Percentiles rank a stretch among this genome's conserved stretches.
Conservation (phyloP, 306 rosid genomes). For the Ormosia semicastrata region DNA sequence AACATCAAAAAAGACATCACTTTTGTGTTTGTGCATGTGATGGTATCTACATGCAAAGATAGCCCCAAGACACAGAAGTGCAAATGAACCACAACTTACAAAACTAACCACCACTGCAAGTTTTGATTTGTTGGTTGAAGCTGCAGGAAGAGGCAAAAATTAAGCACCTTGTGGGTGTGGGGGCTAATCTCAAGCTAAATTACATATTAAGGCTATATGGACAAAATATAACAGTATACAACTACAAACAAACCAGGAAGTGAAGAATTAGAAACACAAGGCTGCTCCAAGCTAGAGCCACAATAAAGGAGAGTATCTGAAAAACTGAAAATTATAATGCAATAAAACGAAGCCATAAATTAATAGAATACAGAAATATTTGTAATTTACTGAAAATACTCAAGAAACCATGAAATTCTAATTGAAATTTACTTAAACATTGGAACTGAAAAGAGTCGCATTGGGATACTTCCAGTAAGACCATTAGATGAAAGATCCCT, state of each 20-base stretch:
- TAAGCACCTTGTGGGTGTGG: no score
- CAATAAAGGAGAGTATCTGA: slow-evolving; percentile 69
- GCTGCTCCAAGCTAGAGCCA: slow-evolving; percentile 61
- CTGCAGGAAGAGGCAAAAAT: slow-evolving; percentile 41
- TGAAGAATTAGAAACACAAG: slow-evolving; percentile 69
- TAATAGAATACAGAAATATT: neutral
- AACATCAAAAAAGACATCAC: slow-evolving; percentile 78
- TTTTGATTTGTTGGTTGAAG: slow-evolving; percentile 53
- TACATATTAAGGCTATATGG: neutral
- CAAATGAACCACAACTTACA: slow-evolving; percentile 69
- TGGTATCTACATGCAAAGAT: slow-evolving; percentile 48
- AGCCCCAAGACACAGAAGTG: slow-evolving; percentile 60
- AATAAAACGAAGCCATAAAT: neutral
- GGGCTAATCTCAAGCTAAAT: neutral
- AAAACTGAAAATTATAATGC: slow-evolving; percentile 55
- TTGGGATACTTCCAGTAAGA: slow-evolving; percentile 73
- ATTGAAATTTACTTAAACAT: slow-evolving; percentile 57
- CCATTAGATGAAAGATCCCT: slow-evolving; percentile 91
- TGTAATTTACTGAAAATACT: slow-evolving; percentile 6
- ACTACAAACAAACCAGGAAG: slow-evolving; percentile 50
- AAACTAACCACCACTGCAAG: slow-evolving; percentile 38
- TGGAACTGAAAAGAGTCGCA: slow-evolving; percentile 60
- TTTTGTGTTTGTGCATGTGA: slow-evolving; percentile 34
- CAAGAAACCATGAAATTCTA: slow-evolving; percentile 6
- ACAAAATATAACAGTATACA: neutral